phyloP scores from a whole-genome alignment of 164 flowering plant species.

The Protea cynaroides region DNA sequence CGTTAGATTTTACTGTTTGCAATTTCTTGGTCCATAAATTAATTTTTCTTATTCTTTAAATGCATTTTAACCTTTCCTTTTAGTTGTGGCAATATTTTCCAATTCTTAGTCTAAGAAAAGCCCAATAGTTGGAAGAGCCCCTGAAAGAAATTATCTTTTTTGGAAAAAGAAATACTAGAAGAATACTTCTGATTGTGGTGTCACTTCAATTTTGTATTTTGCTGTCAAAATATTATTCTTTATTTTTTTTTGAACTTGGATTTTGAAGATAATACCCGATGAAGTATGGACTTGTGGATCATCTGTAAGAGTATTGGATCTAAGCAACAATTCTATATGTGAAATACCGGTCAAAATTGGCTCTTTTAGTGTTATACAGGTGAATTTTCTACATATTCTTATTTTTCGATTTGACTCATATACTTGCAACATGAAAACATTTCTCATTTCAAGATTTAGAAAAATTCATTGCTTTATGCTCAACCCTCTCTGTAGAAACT shows the following conservation, averaged over 20 bases:
- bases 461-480: background rate
- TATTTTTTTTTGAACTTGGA: constrained; percentile 2
- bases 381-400: constrained; percentile 9
- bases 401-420: background rate
- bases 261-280: constrained; percentile 61
- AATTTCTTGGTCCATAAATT: too few species aligned
- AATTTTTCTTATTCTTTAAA: too few species aligned
- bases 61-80: too few species aligned
- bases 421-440: background rate
- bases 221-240: constrained; percentile 3
- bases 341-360: constrained; percentile 49
- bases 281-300: constrained; percentile 79
- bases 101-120: too few species aligned
- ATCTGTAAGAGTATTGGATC: constrained; percentile 60
- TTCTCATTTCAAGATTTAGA: background rate
- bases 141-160: too few species aligned
- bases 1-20: too few species aligned
- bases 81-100: background rate
- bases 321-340: constrained; percentile 49
- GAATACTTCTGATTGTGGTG: background rate
- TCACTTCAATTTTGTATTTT: background rate
- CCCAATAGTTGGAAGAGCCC: background rate
- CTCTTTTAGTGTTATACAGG: constrained; percentile 48
- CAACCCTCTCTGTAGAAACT: constrained; percentile 49
- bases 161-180: too few species aligned